Percentiles rank a stretch among this genome's conserved stretches.
phyloP scores from a whole-genome alignment of 371 early-diverging fungal species.

The Mortierella sp. region DNA sequence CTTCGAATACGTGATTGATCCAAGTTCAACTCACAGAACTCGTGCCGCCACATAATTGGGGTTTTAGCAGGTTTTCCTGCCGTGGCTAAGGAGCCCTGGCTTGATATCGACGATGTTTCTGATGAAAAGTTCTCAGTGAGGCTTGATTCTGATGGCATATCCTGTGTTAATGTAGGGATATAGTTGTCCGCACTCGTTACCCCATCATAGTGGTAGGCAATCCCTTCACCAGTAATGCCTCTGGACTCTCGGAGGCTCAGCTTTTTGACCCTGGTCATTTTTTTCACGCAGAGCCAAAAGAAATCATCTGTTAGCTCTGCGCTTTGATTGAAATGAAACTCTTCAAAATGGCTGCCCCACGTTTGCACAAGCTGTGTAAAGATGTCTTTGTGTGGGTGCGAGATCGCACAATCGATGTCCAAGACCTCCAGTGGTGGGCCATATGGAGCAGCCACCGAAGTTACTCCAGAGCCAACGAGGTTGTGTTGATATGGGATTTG shows the following conservation, averaged over 20 bases:
- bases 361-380: constrained; percentile 22
- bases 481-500: not conserved
- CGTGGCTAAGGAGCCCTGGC: not conserved
- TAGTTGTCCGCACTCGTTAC: not conserved
- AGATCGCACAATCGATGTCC: constrained; percentile 30
- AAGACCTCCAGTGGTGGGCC: constrained; percentile 33
- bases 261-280: constrained; percentile 26
- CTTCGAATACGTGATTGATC: constrained; percentile 41
- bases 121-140: not conserved
- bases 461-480: not conserved
- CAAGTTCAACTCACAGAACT: constrained; percentile 32
- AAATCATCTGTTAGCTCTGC: constrained; percentile 42
- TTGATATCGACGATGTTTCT: not conserved
- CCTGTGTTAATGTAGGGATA: not conserved
- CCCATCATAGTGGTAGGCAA: not conserved
- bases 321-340: constrained; percentile 36
- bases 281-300: constrained; percentile 28
- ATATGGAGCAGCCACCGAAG: not conserved
- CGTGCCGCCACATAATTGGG: constrained; percentile 26
- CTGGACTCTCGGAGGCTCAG: constrained; percentile 36
- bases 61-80: constrained; percentile 2
- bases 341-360: constrained; percentile 29
- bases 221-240: constrained; percentile 44
- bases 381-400: constrained; percentile 44
- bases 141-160: not conserved